Evolutionary conservation across 805 yeast species (phyloP), one percentile per base, ranked within the genome.

Genomic region (Spathaspora gorwiae): DNA sequence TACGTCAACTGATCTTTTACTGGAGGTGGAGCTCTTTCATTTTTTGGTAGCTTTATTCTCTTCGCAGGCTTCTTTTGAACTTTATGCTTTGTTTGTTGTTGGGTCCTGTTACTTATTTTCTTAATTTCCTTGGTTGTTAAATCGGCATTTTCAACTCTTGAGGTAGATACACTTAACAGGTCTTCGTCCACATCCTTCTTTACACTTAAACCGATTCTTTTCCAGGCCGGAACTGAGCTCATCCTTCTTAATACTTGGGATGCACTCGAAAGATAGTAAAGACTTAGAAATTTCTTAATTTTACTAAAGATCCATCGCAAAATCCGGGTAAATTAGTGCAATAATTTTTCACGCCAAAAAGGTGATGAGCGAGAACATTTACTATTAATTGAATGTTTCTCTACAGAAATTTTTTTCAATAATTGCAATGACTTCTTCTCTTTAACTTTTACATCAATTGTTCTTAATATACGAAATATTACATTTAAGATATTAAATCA

Each of bases 1-100:
- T 87, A 87, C 0, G 68, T 78, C 32, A 83, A 69, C 60, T 87
- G 94, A 55, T 87, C 95, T 50, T 78, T 81, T 51, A 84, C 92
- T 31, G 89, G 90, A 1, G 89, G 86, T 1, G 88, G 83, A 0
- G 72, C 70, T 44, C 88, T 74, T 56, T 84, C 85, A 26, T 64
- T 58, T 58, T 85, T 87, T 7, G 94, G 89, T 6, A 82, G 54
- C 60, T 87, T 86, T 37, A 62, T 72, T 58, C 90, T 68, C 65
- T 86, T 87, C 13, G 94, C 83, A 4, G 85, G 79, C 54, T 84
- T 84, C 52, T 74, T 73, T 7, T 59, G 52, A 36, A 34, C 40
- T 26, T 49, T 48, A 15, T 51, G 52, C 11, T 43, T 46, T 27
- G 53, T 54, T 44, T 57, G 60, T 38, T 55, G 57, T 42, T 54